phyloP scores from a whole-genome alignment of 129 eudicot genomes.

The Arctium lappa region DNA sequence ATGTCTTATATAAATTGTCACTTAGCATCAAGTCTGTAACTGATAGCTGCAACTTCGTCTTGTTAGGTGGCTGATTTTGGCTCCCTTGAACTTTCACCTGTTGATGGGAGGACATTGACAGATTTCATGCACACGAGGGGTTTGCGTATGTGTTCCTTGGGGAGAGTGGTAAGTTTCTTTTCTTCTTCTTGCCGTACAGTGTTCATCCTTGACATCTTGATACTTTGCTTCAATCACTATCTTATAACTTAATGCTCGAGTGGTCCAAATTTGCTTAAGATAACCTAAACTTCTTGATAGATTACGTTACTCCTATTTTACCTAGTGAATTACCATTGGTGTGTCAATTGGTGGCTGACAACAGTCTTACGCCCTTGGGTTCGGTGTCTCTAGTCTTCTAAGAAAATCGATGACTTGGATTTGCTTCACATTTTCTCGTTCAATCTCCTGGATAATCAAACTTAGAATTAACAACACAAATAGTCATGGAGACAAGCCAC shows the following conservation, averaged over 20 bases:
- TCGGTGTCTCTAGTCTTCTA: no score
- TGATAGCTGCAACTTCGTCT: slow-evolving; percentile 8
- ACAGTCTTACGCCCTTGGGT: no score
- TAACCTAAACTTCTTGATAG: no score
- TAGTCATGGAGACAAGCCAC: neutral
- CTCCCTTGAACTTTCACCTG: slow-evolving; percentile 98
- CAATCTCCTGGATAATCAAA: no score
- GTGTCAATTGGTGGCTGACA: no score
- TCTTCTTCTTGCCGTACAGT: neutral
- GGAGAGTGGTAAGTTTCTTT: slow-evolving; percentile 70
- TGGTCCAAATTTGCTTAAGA: no score
- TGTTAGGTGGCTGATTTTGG: slow-evolving; percentile 97
- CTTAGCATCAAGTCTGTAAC: neutral
- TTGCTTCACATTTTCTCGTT: no score
- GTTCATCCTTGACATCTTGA: neutral
- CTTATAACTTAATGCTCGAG: neutral
- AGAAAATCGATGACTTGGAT: no score
- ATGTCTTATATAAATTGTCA: neutral
- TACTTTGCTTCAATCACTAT: neutral
- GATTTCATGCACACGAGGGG: slow-evolving; percentile 99
- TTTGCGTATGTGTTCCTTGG: slow-evolving; percentile 87
- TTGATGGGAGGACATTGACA: slow-evolving; percentile 92
- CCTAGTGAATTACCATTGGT: no score
- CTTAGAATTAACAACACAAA: no score
- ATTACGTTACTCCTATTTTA: no score